These are phyloP conservation scores for Candida sp. DNA, from an alignment of 1,139 yeast genomes.

Conservation along the genomic window DNA sequence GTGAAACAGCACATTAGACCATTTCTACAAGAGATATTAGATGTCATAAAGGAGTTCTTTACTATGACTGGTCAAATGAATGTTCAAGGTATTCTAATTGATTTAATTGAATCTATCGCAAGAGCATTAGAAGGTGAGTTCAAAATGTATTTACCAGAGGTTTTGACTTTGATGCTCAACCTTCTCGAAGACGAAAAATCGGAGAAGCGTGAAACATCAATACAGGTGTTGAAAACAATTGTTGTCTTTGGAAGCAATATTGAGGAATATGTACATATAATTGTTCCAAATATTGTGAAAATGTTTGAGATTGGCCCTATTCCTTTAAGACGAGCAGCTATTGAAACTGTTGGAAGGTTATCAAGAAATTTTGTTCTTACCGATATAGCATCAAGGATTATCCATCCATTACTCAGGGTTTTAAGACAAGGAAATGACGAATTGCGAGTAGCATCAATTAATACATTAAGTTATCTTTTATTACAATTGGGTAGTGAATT, in stretches of 20 bases:
- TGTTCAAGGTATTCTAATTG: constrained; percentile 75
- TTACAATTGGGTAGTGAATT: constrained; percentile 84
- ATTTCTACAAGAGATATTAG: constrained; percentile 73
- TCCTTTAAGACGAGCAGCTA: constrained; percentile 68
- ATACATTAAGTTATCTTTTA: constrained; percentile 74
- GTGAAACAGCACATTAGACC: constrained; percentile 92
- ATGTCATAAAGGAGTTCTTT: constrained; percentile 73
- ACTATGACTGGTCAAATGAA: constrained; percentile 46
- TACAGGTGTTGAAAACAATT: constrained; percentile 78
- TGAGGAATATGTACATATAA: constrained; percentile 84
- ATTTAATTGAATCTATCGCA: constrained; percentile 80
- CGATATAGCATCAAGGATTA: constrained; percentile 88
- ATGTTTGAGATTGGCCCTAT: constrained; percentile 70
- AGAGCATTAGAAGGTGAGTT: constrained; percentile 90
- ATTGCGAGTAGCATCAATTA: constrained; percentile 62
- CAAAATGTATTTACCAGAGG: constrained; percentile 74
- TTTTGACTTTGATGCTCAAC: constrained; percentile 71
- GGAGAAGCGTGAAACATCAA: constrained; percentile 59
- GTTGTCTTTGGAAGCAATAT: constrained; percentile 87
- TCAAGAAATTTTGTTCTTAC: constrained; percentile 70
- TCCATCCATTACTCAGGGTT: constrained; percentile 82
- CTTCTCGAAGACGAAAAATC: constrained; percentile 79
- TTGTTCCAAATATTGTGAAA: constrained; percentile 79
- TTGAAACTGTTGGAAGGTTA: constrained; percentile 80
- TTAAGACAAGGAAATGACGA: constrained; percentile 61